Conservation (phyloP, 75 land plant genomes). For the Pinus tabuliformis region DNA sequence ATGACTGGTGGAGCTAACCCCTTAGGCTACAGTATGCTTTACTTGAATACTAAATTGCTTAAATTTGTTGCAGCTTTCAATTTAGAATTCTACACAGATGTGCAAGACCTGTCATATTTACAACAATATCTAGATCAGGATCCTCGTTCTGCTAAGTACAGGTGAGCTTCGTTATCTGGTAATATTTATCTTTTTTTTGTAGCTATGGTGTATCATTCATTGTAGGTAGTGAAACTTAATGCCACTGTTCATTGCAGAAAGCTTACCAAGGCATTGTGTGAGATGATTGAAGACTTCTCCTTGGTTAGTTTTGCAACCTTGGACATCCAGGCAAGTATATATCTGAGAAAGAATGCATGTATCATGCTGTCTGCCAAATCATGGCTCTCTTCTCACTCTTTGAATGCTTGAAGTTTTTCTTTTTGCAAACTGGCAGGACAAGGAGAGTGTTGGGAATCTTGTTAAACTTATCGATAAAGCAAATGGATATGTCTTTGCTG, state of each 20-base stretch:
- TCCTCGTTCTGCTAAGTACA: constrained; percentile 90
- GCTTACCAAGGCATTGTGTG: constrained; percentile 88
- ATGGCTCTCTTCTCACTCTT: not conserved
- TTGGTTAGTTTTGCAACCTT: constrained; percentile 85
- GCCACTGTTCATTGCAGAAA: constrained; percentile 47
- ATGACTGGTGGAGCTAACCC: no score
- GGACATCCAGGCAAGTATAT: constrained; percentile 63
- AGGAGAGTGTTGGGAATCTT: constrained; percentile 91
- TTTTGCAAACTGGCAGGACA: constrained; percentile 53
- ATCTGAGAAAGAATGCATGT: not conserved
- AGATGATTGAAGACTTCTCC: constrained; percentile 84
- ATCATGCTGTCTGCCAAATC: not conserved
- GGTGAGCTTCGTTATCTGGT: constrained; percentile 30
- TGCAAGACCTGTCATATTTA: constrained; percentile 87
- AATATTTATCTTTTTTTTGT: not conserved
- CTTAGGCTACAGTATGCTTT: no score
- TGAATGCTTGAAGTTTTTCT: not conserved
- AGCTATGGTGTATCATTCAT: not conserved
- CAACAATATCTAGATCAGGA: constrained; percentile 78
- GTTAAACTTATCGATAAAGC: constrained; percentile 89
- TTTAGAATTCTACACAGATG: constrained; percentile 97
- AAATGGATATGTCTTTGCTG: constrained; percentile 92
- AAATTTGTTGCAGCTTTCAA: constrained; percentile 71
- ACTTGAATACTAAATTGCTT: not conserved
- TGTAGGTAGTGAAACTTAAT: not conserved